phyloP scores from a whole-genome alignment of 1,284 basidiomycete species.

The Chondrostereum purpureum region DNA sequence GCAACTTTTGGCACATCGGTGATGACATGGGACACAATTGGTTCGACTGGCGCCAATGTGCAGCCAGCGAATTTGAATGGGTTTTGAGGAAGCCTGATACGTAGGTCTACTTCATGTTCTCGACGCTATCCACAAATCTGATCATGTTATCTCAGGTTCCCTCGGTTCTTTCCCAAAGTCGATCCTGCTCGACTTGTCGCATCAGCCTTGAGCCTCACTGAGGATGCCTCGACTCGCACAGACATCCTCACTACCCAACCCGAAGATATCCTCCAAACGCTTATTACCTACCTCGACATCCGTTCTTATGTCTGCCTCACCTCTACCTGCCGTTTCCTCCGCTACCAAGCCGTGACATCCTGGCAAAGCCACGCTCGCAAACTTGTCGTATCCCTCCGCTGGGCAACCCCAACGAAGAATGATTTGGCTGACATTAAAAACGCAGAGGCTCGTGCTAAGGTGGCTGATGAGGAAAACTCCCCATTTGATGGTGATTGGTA shows the following conservation, averaged over 20 bases:
- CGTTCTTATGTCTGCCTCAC: slow-evolving; percentile 17
- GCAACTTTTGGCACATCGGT: slow-evolving; percentile 16
- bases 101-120: slow-evolving; percentile 12
- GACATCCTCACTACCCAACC: slow-evolving; percentile 19
- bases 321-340: slow-evolving; percentile 20
- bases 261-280: slow-evolving; percentile 17
- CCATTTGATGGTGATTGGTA: slow-evolving; percentile 19
- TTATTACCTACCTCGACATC: slow-evolving; percentile 18
- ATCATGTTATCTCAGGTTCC: slow-evolving; percentile 15
- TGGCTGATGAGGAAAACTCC: slow-evolving; percentile 16
- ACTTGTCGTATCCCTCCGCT: slow-evolving; percentile 19
- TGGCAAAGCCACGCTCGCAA: slow-evolving; percentile 20
- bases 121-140: not conserved
- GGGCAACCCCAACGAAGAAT: slow-evolving; percentile 17
- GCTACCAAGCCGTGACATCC: slow-evolving; percentile 20
- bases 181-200: slow-evolving; percentile 10
- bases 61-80: slow-evolving; percentile 14
- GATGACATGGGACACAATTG: slow-evolving; percentile 9
- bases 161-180: slow-evolving; percentile 14
- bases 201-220: not conserved
- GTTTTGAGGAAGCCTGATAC: slow-evolving; percentile 18
- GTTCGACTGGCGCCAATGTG: slow-evolving; percentile 17
- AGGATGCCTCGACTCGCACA: slow-evolving; percentile 1
- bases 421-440: slow-evolving; percentile 11
- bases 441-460: slow-evolving; percentile 2